Base-by-base conservation (phyloP, 768 basidiomycete genomes). In the Rhizopogon roseolus region DNA sequence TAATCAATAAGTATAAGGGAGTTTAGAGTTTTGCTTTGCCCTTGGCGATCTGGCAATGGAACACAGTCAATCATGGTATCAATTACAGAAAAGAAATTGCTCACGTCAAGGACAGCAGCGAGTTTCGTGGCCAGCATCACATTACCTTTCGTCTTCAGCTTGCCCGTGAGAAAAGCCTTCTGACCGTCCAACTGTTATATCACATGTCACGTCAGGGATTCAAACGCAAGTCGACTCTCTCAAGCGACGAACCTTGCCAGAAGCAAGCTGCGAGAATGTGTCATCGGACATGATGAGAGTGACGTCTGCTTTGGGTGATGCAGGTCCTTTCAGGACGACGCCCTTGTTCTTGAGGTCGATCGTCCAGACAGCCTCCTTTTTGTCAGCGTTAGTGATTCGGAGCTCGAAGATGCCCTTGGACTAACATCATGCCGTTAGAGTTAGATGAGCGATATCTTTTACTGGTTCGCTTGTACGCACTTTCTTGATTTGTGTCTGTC, bases 81-180 rank as follows among this genome's bases (percentile, higher is more conserved):
- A 51, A 29, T 17, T 27, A 49, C 16, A 39, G 39, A 17, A 36
- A 41, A 60, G 11, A 11, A 40, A 29, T 36, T 76, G 49, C 55
- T 50, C 52, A 90, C 92, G 81, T 88, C 90, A 48, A 98, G 79
- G 13, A 98, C 80, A 9, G 73, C 76, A 59, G 88, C 87, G 36
- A 97, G 88, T 70, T 96, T 98, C 25, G 92, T 95, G 1, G 90
- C 92, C 57, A 95, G 81, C 91, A 95, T 93, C 71, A 94, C 84
- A 72, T 93, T 94, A 52, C 92, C 93, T 67, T 81, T 88, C 14
- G 90, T 88, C 81, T 95, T 96, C 48, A 97, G 81, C 65, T 90
- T 90, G 28, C 94, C 94, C 6, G 89, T 90, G 90, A 98, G 92
- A 76, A 94, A 97, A 19, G 93, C 93, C 66, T 93, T 94, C 72